Conservation (phyloP, 169 alveolate genomes). For the Plasmodium gonderi region DNA sequence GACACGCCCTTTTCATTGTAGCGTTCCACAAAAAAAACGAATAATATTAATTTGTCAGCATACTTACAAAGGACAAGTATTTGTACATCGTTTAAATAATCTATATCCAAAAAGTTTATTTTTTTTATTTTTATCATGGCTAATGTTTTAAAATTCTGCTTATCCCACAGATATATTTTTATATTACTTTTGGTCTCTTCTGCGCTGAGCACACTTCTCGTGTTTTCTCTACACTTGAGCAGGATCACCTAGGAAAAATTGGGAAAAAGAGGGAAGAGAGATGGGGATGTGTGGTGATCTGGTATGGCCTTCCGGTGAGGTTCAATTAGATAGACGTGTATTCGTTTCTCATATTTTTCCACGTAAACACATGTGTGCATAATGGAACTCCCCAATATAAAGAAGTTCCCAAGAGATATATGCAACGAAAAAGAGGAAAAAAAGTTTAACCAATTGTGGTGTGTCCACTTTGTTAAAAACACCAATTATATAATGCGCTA, state of each 20-base stretch:
- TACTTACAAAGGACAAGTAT: constrained; percentile 29
- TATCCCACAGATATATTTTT: constrained; percentile 34
- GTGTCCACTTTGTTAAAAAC: neutral
- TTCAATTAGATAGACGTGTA: no score
- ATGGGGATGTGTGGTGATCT: no score
- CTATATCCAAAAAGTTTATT: constrained; percentile 11
- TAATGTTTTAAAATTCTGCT: constrained; percentile 23
- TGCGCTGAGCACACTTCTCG: constrained; percentile 19
- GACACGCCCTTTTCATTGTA: neutral
- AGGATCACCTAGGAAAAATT: constrained; percentile 28
- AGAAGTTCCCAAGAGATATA: neutral
- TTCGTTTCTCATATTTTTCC: no score
- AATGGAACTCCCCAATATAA: no score
- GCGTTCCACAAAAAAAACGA: constrained; percentile 4
- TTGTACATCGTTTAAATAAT: constrained; percentile 25
- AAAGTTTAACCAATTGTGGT: neutral
- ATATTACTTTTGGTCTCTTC: constrained; percentile 15
- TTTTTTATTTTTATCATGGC: constrained; percentile 45
- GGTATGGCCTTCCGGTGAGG: neutral
- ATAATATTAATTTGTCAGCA: constrained; percentile 13
- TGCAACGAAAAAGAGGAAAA: neutral
- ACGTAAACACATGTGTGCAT: no score
- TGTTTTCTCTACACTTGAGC: constrained; percentile 35
- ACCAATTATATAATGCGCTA: no score
- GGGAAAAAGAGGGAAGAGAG: neutral